These are phyloP conservation scores for Alternaria consortialis DNA, from an alignment of 2,329 filamentous ascomycete genomes.

Conservation along the genomic window DNA sequence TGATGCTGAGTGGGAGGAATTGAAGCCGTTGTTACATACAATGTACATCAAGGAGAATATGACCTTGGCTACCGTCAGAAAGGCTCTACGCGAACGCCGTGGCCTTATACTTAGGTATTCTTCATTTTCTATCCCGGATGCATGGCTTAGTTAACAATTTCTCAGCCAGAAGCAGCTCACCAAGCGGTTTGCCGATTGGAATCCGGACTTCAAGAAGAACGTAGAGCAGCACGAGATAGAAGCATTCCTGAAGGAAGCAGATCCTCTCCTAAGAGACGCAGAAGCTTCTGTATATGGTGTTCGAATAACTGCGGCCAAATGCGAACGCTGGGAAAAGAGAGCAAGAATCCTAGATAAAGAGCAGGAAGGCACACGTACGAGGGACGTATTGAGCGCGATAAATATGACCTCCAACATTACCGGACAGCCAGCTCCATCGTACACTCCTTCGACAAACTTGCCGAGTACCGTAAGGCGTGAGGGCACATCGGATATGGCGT, in stretches of 20 bases:
- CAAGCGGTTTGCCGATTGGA: not conserved
- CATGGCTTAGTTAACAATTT: not conserved
- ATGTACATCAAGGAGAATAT: not conserved
- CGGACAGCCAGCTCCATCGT: accelerated
- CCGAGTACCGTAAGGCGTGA: not conserved
- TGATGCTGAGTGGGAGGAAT: not conserved
- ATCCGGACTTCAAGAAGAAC: not conserved
- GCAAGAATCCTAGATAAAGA: not conserved
- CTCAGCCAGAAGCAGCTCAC: not conserved
- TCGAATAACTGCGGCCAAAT: not conserved
- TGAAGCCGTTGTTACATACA: not conserved
- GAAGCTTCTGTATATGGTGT: not conserved
- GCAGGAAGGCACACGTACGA: not conserved
- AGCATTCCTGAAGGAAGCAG: not conserved
- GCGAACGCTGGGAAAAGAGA: not conserved
- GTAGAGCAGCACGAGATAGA: not conserved
- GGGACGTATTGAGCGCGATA: not conserved
- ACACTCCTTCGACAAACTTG: not conserved
- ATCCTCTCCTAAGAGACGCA: not conserved
- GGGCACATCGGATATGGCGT: not conserved
- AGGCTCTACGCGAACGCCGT: not conserved
- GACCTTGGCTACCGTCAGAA: not conserved
- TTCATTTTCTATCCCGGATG: accelerated
- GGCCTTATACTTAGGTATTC: not conserved
- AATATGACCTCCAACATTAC: not conserved